Conservation (phyloP, 306 rosid species). For the cucumber (Cucumis sativus) region DNA sequence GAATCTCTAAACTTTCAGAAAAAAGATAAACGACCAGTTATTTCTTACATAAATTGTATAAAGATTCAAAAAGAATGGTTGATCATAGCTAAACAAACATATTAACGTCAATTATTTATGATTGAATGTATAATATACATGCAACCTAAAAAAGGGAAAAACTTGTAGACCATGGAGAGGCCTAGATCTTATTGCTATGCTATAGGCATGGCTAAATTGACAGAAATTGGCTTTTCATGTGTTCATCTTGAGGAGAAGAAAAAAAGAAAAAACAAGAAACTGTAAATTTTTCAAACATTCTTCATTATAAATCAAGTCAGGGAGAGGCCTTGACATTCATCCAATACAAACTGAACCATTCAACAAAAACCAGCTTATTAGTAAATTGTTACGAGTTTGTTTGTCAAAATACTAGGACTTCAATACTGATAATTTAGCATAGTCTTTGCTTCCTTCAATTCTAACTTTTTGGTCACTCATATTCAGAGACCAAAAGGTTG, state of each 20-base stretch:
- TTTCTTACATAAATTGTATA: no score
- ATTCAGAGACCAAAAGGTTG: neutral
- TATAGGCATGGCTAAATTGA: neutral
- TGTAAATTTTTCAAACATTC: neutral
- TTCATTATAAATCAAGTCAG: neutral
- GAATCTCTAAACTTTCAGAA: no score
- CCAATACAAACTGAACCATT: neutral
- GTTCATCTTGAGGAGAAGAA: neutral
- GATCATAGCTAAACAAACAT: no score
- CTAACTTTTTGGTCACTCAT: neutral
- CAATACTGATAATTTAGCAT: neutral
- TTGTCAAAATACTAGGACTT: neutral
- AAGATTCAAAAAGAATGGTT: no score
- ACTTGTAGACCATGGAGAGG: neutral
- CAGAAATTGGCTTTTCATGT: neutral
- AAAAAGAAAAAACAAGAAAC: neutral
- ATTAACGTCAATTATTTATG: no score
- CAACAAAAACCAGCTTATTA: neutral
- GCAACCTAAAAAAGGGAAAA: no score
- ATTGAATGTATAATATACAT: no score
- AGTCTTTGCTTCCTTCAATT: conserved; percentile 2
- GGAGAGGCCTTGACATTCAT: neutral
- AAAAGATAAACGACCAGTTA: no score
- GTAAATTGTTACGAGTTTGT: neutral
- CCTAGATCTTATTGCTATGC: neutral